phyloP scores from a whole-genome alignment of 306 rosid species.

The Astragalus membranaceus region DNA sequence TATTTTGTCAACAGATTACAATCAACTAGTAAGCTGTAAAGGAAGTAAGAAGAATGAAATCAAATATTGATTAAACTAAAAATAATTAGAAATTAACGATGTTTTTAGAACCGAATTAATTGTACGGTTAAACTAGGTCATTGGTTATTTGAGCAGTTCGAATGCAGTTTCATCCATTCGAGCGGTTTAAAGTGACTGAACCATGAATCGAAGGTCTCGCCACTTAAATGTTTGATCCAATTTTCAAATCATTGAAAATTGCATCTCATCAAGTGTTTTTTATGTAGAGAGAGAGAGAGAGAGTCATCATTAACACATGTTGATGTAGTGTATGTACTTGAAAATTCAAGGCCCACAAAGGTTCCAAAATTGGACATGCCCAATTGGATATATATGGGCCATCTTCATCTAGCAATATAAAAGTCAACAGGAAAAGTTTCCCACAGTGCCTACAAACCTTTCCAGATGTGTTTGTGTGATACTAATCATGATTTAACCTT shows the following conservation, averaged over 20 bases:
- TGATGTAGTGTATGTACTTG: constrained; percentile 19
- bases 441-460: background rate
- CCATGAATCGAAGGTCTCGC: too few relatives aligned
- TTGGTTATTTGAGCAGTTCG: too few relatives aligned
- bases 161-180: too few relatives aligned
- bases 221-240: too few relatives aligned
- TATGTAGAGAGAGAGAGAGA: background rate
- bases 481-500: constrained; percentile 21
- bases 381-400: constrained; percentile 1
- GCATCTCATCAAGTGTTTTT: constrained; percentile 9
- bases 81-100: background rate
- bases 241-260: background rate
- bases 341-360: constrained; percentile 12
- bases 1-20: background rate
- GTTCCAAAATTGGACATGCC: background rate
- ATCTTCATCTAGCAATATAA: background rate
- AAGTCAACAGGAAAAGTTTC: constrained; percentile 15
- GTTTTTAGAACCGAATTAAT: too few relatives aligned
- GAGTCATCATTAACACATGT: constrained; percentile 28
- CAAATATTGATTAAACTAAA: background rate
- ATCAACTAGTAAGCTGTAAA: constrained; percentile 25
- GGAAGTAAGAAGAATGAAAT: background rate
- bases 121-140: too few relatives aligned
- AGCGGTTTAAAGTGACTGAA: too few relatives aligned
- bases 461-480: constrained; percentile 5